phyloP scores from a whole-genome alignment of 768 basidiomycete genomes.

The Mycena olivaceomarginata region DNA sequence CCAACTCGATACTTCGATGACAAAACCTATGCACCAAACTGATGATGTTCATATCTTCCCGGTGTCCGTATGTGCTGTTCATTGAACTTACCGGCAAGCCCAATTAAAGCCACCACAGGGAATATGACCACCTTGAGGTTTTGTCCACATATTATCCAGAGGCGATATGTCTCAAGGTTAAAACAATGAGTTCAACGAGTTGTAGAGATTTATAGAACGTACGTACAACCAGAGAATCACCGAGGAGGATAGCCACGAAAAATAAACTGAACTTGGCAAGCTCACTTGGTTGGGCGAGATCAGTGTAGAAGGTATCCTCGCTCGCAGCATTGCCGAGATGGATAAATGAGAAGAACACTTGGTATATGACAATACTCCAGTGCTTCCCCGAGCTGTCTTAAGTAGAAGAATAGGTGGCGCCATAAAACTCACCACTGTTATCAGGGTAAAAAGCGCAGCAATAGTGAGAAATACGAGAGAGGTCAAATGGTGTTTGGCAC shows the following conservation, averaged over 20 bases:
- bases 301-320: constrained; percentile 30
- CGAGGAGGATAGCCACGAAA: neutral
- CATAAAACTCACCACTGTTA: constrained; percentile 15
- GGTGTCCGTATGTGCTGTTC: neutral
- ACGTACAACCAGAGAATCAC: constrained; percentile 28
- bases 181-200: constrained; percentile 14
- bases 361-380: constrained; percentile 34
- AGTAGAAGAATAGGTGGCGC: too few species aligned
- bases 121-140: constrained; percentile 26
- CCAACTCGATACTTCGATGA: constrained; percentile 3
- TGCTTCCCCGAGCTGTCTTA: constrained; percentile 19
- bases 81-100: neutral
- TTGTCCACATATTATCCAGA: constrained; percentile 48
- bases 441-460: neutral
- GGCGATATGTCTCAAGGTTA: constrained; percentile 68
- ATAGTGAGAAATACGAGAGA: constrained; percentile 21
- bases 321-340: constrained; percentile 7
- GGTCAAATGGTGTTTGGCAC: constrained; percentile 8
- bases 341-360: constrained; percentile 35
- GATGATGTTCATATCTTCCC: neutral
- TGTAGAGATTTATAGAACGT: neutral
- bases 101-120: constrained; percentile 17
- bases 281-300: constrained; percentile 12
- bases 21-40: neutral
- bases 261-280: constrained; percentile 10